Percentiles rank a stretch among this genome's conserved stretches.
These are phyloP conservation scores for Raphanus sativus DNA, from an alignment of 345 rosid species.

Conservation along the genomic window DNA sequence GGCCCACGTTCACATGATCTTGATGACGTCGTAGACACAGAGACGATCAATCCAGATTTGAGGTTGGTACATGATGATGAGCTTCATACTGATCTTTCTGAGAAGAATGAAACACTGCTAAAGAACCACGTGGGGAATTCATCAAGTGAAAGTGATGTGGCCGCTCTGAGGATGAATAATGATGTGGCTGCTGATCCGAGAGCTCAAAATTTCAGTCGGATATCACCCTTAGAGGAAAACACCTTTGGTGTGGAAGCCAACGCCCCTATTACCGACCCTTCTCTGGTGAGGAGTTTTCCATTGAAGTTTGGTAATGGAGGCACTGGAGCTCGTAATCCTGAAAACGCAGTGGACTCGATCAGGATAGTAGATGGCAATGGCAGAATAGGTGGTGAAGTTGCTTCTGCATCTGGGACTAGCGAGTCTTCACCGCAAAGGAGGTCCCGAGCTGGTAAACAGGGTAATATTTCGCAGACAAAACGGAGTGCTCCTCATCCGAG, in stretches of 20 bases:
- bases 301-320: slow-evolving; percentile 36
- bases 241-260: slow-evolving; percentile 30
- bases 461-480: slow-evolving; percentile 44
- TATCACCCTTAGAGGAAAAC: slow-evolving; percentile 33
- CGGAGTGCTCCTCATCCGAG: slow-evolving; percentile 43
- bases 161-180: slow-evolving; percentile 39
- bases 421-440: slow-evolving; percentile 50
- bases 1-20: slow-evolving; percentile 29
- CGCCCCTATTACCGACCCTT: slow-evolving; percentile 38
- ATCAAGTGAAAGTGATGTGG: slow-evolving; percentile 22
- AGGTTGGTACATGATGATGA: slow-evolving; percentile 27
- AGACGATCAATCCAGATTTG: slow-evolving; percentile 24
- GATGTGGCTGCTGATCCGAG: slow-evolving; percentile 38
- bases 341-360: slow-evolving; percentile 36
- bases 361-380: slow-evolving; percentile 39
- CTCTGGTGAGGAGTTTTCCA: slow-evolving; percentile 29
- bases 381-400: slow-evolving; percentile 40
- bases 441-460: slow-evolving; percentile 44
- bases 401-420: slow-evolving; percentile 45
- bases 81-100: slow-evolving; percentile 23
- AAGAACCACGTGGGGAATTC: slow-evolving; percentile 18
- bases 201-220: slow-evolving; percentile 30
- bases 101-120: slow-evolving; percentile 30
- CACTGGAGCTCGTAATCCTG: slow-evolving; percentile 33
- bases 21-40: slow-evolving; percentile 16